Conservation (phyloP, 495 filamentous ascomycete genomes). For the Xylaria longipes region DNA sequence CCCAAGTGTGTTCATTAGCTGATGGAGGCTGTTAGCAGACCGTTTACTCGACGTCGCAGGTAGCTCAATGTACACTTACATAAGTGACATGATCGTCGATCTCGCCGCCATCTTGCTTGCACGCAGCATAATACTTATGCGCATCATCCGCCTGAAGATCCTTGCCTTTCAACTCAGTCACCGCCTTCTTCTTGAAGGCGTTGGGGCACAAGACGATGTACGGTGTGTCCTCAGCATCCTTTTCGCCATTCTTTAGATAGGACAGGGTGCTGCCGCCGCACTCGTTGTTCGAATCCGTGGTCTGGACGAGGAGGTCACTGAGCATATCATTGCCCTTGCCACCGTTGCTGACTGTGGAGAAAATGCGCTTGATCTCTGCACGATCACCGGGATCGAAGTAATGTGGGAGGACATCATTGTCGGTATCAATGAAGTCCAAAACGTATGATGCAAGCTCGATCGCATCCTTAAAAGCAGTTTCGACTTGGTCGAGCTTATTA, state of each 20-base stretch:
- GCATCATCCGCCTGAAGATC: too few relatives aligned
- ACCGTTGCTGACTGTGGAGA: neutral
- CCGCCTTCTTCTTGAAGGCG: neutral
- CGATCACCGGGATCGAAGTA: neutral
- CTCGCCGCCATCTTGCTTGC: too few relatives aligned
- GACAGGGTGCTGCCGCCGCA: neutral
- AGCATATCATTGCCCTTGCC: neutral
- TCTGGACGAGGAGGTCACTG: neutral
- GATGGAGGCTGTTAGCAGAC: too few relatives aligned
- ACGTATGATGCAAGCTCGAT: neutral
- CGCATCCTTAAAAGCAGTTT: neutral
- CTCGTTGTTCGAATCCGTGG: neutral
- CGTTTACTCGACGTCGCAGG: too few relatives aligned
- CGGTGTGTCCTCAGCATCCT: neutral
- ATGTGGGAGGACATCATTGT: neutral
- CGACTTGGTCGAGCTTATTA: neutral
- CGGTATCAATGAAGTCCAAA: neutral
- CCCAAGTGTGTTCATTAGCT: too few relatives aligned
- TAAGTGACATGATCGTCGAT: too few relatives aligned
- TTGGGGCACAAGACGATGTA: neutral
- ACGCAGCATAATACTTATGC: too few relatives aligned
- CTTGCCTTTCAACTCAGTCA: neutral
- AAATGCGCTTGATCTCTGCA: neutral
- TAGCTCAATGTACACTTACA: too few relatives aligned
- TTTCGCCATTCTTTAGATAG: neutral